Evolutionary conservation across 306 rosid species (phyloP).

Genomic region (Acacia crassicarpa): DNA sequence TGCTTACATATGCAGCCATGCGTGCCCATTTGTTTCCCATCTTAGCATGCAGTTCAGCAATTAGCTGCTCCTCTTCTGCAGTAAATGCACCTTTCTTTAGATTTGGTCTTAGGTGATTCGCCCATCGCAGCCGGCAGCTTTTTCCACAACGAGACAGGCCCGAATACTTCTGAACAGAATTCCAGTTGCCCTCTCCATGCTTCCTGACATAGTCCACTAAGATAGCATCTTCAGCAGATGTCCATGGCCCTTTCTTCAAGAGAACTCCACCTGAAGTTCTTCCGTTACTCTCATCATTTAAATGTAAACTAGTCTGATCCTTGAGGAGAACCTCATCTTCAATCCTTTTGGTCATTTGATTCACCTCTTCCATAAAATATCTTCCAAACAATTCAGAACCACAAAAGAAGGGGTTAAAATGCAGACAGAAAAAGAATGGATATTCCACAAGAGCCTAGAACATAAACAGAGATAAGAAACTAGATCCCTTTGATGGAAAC

Average conservation of each 20-base stretch:
- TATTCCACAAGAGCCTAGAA: background rate
- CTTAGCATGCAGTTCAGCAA: slow-evolving; percentile 82
- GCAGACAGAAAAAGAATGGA: background rate
- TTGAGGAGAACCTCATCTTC: slow-evolving; percentile 54
- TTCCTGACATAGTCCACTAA: slow-evolving; percentile 81
- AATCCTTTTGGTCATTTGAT: slow-evolving; percentile 47
- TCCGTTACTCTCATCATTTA: slow-evolving; percentile 55
- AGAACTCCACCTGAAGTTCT: slow-evolving; percentile 40
- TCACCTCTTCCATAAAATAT: slow-evolving; percentile 50
- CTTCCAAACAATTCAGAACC: slow-evolving; percentile 44
- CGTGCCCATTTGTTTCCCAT: slow-evolving; percentile 99
- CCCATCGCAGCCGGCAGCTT: slow-evolving; percentile 98
- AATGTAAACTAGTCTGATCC: slow-evolving; percentile 48
- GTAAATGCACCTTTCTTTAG: slow-evolving; percentile 91
- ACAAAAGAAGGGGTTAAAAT: background rate
- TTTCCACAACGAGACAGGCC: slow-evolving; percentile 92
- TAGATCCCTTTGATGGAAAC: background rate
- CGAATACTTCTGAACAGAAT: slow-evolving; percentile 90
- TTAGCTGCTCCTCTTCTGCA: slow-evolving; percentile 70
- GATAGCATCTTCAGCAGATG: slow-evolving; percentile 81
- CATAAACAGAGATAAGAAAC: background rate
- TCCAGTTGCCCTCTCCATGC: slow-evolving; percentile 99
- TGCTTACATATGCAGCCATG: slow-evolving; percentile 88
- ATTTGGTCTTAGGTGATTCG: slow-evolving; percentile 95
- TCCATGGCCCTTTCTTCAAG: slow-evolving; percentile 98